These are phyloP conservation scores for Cryptococcus wingfieldii DNA, from an alignment of 1,284 basidiomycete species.

Conservation along the genomic window DNA sequence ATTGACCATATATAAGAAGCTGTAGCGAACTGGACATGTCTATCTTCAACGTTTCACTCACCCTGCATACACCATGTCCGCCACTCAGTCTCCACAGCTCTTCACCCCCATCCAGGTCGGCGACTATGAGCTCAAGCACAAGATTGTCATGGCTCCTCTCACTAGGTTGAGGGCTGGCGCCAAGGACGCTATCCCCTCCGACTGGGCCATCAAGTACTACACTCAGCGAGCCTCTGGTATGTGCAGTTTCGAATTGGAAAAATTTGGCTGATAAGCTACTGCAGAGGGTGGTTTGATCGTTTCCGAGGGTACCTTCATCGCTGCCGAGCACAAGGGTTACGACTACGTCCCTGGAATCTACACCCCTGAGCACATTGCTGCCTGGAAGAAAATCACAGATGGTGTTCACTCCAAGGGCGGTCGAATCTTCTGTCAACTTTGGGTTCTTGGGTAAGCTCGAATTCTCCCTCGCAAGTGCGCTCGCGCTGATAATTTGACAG, in stretches of 20 bases:
- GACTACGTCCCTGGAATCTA: constrained; percentile 12
- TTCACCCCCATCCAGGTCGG: constrained; percentile 32
- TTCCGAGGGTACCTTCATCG: constrained; percentile 35
- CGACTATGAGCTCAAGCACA: constrained; percentile 32
- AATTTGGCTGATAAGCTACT: background rate
- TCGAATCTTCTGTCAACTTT: constrained; percentile 53
- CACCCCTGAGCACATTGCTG: constrained; percentile 20
- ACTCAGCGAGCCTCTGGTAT: constrained; percentile 36
- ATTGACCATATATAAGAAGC: too few relatives aligned
- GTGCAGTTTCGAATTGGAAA: background rate
- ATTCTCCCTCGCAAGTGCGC: background rate
- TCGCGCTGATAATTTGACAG: constrained; percentile 1
- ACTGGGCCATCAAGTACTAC: constrained; percentile 41
- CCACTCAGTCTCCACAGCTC: constrained; percentile 13
- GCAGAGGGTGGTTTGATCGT: constrained; percentile 40
- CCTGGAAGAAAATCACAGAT: constrained; percentile 46
- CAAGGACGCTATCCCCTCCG: constrained; percentile 21
- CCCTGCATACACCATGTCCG: background rate
- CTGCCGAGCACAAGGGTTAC: constrained; percentile 17
- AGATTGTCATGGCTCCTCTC: constrained; percentile 45
- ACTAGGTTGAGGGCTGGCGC: constrained; percentile 36
- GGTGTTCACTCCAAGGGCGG: constrained; percentile 52
- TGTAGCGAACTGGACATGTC: too few relatives aligned
- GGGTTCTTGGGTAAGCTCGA: constrained; percentile 50
- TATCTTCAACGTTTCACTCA: too few relatives aligned